Conservation (phyloP, 2,329 filamentous ascomycete species). For the Blastomyces parvus region DNA sequence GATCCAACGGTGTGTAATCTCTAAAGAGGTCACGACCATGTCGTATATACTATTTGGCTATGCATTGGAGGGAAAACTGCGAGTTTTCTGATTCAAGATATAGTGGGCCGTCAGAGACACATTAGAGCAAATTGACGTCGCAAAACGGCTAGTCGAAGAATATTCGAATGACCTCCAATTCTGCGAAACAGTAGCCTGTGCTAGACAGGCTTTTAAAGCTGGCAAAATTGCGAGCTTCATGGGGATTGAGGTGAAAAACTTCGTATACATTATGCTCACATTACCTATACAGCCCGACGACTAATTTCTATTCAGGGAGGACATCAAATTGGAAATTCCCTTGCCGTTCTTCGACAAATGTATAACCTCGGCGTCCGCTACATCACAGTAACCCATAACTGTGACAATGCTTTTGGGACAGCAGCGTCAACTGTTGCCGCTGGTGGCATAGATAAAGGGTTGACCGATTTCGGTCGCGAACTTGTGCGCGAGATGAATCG, state of each 20-base stretch:
- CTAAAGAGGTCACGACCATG: no score
- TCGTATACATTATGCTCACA: not conserved
- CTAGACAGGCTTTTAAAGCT: constrained; percentile 15
- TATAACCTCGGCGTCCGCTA: constrained; percentile 19
- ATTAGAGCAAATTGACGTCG: constrained; percentile 23
- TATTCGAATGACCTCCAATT: constrained; percentile 19
- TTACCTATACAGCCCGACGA: not conserved
- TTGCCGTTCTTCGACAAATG: constrained; percentile 15
- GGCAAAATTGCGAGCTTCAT: constrained; percentile 21
- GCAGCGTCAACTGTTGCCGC: constrained; percentile 18
- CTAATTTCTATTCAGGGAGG: constrained; percentile 16
- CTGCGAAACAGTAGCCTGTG: constrained; percentile 17
- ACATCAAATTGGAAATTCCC: constrained; percentile 22
- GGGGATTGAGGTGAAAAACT: constrained; percentile 19
- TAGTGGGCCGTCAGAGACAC: constrained; percentile 21
- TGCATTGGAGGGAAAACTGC: not conserved
- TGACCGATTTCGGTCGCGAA: constrained; percentile 19
- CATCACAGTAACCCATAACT: constrained; percentile 24
- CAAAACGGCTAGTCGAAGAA: constrained; percentile 19
- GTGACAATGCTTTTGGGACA: constrained; percentile 24
- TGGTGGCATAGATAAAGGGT: constrained; percentile 16
- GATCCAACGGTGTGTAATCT: constrained; percentile 16
- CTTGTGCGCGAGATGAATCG: constrained; percentile 23
- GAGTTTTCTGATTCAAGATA: not conserved
- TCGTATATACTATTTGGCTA: not conserved